phyloP scores from a whole-genome alignment of 2,329 filamentous ascomycete species.

The Pyricularia grisea region DNA sequence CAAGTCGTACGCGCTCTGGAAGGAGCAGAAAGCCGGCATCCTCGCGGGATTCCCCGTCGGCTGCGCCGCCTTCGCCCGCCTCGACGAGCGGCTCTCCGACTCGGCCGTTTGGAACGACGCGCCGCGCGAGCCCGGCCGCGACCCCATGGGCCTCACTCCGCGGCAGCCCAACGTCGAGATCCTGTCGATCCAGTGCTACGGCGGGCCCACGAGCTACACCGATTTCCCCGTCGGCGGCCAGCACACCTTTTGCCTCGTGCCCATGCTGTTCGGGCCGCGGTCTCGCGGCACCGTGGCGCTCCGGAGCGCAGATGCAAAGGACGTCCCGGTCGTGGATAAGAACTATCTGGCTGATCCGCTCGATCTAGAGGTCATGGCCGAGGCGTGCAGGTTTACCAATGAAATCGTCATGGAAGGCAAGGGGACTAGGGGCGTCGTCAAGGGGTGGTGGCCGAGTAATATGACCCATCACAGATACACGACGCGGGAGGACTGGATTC shows the following conservation, averaged over 20 bases:
- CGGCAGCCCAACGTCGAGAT: conserved; percentile 54
- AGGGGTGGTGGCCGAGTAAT: conserved; percentile 27
- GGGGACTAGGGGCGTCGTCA: conserved; percentile 44
- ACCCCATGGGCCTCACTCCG: conserved; percentile 20
- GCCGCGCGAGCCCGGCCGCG: neutral
- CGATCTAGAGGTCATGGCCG: conserved; percentile 46
- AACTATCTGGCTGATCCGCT: conserved; percentile 50
- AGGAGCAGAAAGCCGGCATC: conserved; percentile 28
- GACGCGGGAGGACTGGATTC: neutral
- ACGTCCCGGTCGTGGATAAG: conserved; percentile 48
- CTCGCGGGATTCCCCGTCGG: conserved; percentile 41
- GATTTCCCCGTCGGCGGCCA: neutral
- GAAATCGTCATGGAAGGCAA: conserved; percentile 48
- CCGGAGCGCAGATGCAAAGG: conserved; percentile 44
- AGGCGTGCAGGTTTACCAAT: conserved; percentile 45
- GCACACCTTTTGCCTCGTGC: conserved; percentile 29
- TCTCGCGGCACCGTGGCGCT: conserved; percentile 46
- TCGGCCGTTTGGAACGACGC: conserved; percentile 17
- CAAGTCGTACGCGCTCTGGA: conserved; percentile 23
- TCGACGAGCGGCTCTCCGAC: conserved; percentile 42
- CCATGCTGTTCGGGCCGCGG: conserved; percentile 31
- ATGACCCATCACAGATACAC: neutral
- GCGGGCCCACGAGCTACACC: neutral
- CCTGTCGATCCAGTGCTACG: conserved; percentile 14
- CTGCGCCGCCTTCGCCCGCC: conserved; percentile 20